Percentiles rank a stretch among this genome's conserved stretches.
phyloP scores from a whole-genome alignment of 129 eudicot species.

The Silybum marianum region DNA sequence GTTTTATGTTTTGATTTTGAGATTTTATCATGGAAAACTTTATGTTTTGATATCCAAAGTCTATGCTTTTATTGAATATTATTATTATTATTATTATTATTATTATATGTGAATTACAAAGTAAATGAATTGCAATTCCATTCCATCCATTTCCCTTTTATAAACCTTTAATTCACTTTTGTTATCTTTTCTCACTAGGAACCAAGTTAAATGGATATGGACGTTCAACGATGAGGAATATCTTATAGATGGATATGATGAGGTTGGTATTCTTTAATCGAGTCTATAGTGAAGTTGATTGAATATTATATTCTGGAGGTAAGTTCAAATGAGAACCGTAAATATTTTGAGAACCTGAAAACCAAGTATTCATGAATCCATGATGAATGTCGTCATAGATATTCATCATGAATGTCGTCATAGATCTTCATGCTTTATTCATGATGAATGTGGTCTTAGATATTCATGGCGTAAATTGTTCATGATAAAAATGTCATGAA shows the following conservation, averaged over 20 bases:
- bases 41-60: not conserved
- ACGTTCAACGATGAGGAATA: constrained; percentile 45
- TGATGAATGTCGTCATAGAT: not conserved
- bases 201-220: constrained; percentile 75
- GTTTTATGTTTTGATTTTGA: not conserved
- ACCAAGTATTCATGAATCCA: not conserved
- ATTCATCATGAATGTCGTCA: not conserved
- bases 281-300: too few species aligned
- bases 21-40: not conserved
- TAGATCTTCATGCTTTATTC: not conserved
- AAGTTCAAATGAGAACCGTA: not conserved
- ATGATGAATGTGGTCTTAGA: not conserved
- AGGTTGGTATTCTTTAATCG: constrained; percentile 43
- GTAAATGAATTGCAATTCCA: not conserved
- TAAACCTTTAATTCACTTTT: constrained; percentile 1
- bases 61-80: not conserved
- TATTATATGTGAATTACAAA: not conserved
- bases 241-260: constrained; percentile 58
- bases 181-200: constrained; percentile 42
- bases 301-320: not conserved
- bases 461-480: not conserved
- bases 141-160: not conserved
- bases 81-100: not conserved
- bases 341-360: not conserved
- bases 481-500: not conserved